These are phyloP conservation scores for Marasmius oreades DNA, from an alignment of 1,284 basidiomycete species.

Conservation along the genomic window DNA sequence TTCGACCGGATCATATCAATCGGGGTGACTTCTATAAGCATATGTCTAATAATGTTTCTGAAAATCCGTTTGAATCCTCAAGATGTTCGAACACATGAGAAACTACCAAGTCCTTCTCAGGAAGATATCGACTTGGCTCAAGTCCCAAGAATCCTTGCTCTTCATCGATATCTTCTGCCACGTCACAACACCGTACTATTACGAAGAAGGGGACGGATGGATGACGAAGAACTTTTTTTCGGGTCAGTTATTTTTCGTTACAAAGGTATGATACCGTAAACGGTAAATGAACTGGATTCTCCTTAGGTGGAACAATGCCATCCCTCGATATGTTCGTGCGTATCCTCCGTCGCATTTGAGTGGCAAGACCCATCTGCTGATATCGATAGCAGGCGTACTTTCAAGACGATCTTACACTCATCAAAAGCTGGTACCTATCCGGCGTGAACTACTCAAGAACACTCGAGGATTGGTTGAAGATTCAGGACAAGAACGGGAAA, in stretches of 20 bases:
- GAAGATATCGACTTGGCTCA: conserved; percentile 71
- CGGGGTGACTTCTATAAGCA: conserved; percentile 37
- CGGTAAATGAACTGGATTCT: conserved; percentile 15
- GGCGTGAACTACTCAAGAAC: conserved; percentile 69
- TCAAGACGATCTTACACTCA: conserved; percentile 59
- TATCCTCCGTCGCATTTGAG: not conserved
- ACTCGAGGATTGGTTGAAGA: conserved; percentile 65
- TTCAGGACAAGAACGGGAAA: conserved; percentile 53
- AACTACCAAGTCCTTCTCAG: conserved; percentile 66
- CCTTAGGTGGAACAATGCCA: conserved; percentile 57
- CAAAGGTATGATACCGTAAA: no score
- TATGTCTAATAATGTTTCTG: not conserved
- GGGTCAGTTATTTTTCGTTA: conserved; percentile 31
- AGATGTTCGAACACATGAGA: conserved; percentile 87
- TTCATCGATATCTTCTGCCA: conserved; percentile 83
- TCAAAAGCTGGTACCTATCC: conserved; percentile 63
- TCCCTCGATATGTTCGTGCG: conserved; percentile 65
- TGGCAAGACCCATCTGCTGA: not conserved
- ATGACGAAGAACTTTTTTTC: conserved; percentile 80
- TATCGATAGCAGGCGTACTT: conserved; percentile 51
- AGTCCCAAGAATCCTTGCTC: conserved; percentile 49
- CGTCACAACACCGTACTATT: conserved; percentile 66
- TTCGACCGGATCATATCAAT: conserved; percentile 77
- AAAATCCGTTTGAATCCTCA: not conserved
- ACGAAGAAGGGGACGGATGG: conserved; percentile 72